Evolutionary conservation across 345 rosid genomes (phyloP).

Genomic region (Eucalyptus pauciflora): DNA sequence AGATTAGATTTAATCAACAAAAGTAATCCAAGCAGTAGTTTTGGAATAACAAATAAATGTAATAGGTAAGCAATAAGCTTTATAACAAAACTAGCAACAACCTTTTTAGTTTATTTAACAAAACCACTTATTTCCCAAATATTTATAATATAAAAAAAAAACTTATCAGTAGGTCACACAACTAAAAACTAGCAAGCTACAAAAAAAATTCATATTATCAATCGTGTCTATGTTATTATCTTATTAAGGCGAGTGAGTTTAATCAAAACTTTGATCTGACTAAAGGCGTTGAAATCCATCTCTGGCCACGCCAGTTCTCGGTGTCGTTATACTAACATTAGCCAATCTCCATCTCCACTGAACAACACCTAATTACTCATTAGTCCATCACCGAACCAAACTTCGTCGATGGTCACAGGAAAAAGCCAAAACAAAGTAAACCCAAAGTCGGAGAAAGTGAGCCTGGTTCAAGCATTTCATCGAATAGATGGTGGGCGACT

Average conservation of each 20-base stretch:
- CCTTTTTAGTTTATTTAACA: background rate
- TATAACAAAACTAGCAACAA: background rate
- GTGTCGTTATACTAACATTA: accelerated
- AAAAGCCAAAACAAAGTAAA: background rate
- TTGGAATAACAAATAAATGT: background rate
- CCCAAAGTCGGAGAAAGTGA: no score
- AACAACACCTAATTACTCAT: background rate
- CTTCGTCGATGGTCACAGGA: accelerated
- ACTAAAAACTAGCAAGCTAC: background rate
- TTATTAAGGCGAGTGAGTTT: background rate
- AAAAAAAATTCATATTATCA: background rate
- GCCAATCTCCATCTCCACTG: background rate
- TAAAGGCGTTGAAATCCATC: background rate
- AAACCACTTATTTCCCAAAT: background rate
- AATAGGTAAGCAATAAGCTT: background rate
- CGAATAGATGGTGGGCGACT: background rate
- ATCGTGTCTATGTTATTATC: background rate
- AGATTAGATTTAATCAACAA: background rate
- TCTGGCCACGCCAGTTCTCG: accelerated
- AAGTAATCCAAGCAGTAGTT: background rate
- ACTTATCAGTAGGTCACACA: accelerated
- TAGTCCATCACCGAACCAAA: background rate
- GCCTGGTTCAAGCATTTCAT: background rate
- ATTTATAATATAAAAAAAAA: background rate
- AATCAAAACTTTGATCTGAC: background rate